These are phyloP conservation scores for Geotrichum macrosporum DNA, from an alignment of 1,139 yeast species.

Conservation along the genomic window DNA sequence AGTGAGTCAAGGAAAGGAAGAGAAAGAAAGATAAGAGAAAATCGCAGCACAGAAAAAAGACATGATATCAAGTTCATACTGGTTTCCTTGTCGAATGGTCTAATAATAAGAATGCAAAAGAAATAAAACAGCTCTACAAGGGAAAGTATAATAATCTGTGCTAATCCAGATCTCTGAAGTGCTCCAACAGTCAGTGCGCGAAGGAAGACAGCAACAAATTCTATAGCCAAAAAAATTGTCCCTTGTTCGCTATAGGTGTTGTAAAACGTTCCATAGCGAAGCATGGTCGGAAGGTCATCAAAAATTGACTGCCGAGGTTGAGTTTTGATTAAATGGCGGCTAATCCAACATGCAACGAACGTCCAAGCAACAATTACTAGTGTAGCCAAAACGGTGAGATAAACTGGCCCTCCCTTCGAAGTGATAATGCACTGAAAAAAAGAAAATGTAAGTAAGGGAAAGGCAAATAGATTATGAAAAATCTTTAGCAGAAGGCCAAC, in stretches of 20 bases:
- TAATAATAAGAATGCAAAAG: slow-evolving; percentile 26
- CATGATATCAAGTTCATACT: slow-evolving; percentile 33
- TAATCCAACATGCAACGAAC: slow-evolving; percentile 25
- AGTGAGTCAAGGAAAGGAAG: slow-evolving; percentile 34
- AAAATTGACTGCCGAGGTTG: slow-evolving; percentile 25
- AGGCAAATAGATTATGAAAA: slow-evolving; percentile 30
- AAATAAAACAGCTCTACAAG: slow-evolving; percentile 32
- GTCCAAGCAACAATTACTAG: slow-evolving; percentile 33
- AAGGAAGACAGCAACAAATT: slow-evolving; percentile 28
- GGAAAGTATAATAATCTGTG: slow-evolving; percentile 36
- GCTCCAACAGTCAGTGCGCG: slow-evolving; percentile 38
- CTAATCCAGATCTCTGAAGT: slow-evolving; percentile 37
- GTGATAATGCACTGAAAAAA: slow-evolving; percentile 36
- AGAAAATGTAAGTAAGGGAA: slow-evolving; percentile 35
- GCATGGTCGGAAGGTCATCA: slow-evolving; percentile 33
- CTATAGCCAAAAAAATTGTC: slow-evolving; percentile 27
- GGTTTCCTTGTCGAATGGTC: slow-evolving; percentile 35
- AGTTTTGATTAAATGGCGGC: slow-evolving; percentile 25
- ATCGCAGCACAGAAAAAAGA: slow-evolving; percentile 29
- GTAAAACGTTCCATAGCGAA: slow-evolving; percentile 36
- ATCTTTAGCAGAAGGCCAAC: slow-evolving; percentile 33
- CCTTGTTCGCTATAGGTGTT: slow-evolving; percentile 30
- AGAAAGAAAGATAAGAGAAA: slow-evolving; percentile 31
- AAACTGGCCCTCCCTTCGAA: slow-evolving; percentile 19
- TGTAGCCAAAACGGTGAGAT: slow-evolving; percentile 33